Percentiles rank a stretch among this genome's conserved stretches.
Evolutionary conservation across 73 alveolate species (phyloP).

Genomic region (Symbiodinium natans): DNA sequence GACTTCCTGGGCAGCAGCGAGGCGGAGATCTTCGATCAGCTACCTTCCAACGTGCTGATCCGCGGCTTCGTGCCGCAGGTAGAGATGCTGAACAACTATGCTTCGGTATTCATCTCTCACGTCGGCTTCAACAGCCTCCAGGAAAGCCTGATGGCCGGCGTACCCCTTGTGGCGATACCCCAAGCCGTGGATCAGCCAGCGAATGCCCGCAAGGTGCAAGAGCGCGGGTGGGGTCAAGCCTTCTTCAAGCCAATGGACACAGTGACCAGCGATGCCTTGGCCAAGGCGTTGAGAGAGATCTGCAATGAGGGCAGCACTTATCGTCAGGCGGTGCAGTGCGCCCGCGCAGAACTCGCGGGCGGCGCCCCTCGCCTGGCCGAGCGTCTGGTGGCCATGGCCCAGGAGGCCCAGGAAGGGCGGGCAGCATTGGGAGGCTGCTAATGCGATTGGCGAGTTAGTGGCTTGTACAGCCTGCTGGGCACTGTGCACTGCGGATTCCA

Average conservation of each 20-base stretch:
- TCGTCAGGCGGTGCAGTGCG: conserved; percentile 3
- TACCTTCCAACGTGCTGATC: conserved; percentile 20
- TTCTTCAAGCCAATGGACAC: conserved; percentile 35
- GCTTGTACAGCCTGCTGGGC: neutral
- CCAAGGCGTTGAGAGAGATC: neutral
- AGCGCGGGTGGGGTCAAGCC: conserved; percentile 23
- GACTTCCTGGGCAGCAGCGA: conserved; percentile 36
- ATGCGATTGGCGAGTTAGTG: neutral
- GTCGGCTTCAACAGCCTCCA: conserved; percentile 74
- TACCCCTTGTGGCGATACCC: conserved; percentile 67
- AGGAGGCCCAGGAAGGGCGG: too few relatives aligned
- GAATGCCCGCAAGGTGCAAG: conserved; percentile 55
- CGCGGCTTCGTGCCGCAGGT: conserved; percentile 54
- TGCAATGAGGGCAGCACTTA: too few relatives aligned
- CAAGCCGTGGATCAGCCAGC: conserved; percentile 82
- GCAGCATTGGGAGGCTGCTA: neutral
- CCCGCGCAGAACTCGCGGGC: conserved; percentile 27
- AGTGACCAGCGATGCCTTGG: neutral
- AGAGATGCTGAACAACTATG: conserved; percentile 53
- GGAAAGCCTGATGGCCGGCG: conserved; percentile 84
- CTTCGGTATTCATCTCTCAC: conserved; percentile 48
- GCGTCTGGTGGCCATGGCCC: neutral
- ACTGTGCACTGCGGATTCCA: too few relatives aligned
- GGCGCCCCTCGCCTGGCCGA: conserved; percentile 60
- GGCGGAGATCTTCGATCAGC: neutral